Conservation (phyloP, 2,329 filamentous ascomycete species). For the Fusarium sacchari region DNA sequence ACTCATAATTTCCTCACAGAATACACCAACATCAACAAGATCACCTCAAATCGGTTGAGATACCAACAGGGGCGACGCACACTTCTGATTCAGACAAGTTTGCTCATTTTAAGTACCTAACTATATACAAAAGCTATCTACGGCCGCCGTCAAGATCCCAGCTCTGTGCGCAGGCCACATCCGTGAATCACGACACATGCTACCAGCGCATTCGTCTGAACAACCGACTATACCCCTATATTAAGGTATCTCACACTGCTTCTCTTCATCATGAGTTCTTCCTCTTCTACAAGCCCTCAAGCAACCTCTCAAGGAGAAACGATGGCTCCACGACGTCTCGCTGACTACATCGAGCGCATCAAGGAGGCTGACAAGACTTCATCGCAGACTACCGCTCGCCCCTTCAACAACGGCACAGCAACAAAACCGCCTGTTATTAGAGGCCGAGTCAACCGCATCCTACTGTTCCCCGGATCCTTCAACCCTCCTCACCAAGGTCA, state of each 20-base stretch:
- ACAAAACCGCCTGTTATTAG: conserved; percentile 9
- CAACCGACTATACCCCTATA: neutral
- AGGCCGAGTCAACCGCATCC: conserved; percentile 40
- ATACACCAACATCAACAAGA: neutral
- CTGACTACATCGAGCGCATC: conserved; percentile 29
- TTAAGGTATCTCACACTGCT: neutral
- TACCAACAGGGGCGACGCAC: neutral
- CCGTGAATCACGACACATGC: neutral
- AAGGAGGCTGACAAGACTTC: neutral
- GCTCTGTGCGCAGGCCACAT: neutral
- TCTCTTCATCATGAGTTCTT: neutral
- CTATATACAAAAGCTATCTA: neutral
- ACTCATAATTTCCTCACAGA: fast-evolving
- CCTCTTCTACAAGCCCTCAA: neutral
- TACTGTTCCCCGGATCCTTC: conserved; percentile 51
- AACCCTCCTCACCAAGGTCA: conserved; percentile 53
- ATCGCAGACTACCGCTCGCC: neutral
- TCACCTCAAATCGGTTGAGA: neutral
- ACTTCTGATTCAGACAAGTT: neutral
- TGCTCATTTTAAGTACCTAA: too few relatives aligned
- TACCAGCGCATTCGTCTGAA: neutral
- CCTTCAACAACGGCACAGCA: conserved; percentile 26
- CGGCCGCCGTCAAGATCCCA: too few relatives aligned
- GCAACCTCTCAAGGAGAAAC: neutral
- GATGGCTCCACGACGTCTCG: conserved; percentile 23